Conservation (phyloP, 345 rosid genomes). For the Bruguiera gymnorhiza region DNA sequence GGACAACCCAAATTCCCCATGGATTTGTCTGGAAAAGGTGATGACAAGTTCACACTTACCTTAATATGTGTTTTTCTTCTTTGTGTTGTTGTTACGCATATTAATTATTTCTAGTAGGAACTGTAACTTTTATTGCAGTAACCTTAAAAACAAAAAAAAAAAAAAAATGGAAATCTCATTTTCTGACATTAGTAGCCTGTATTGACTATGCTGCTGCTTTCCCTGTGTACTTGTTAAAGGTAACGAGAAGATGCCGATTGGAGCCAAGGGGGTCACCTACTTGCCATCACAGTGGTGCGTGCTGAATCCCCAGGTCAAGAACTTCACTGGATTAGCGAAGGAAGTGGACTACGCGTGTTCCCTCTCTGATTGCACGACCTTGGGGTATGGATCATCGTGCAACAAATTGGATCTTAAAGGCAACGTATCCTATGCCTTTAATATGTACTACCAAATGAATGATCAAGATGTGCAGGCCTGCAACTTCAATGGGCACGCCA, state of each 20-base stretch:
- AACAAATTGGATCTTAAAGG: slow-evolving; percentile 19
- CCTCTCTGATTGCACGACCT: slow-evolving; percentile 51
- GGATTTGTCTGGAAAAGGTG: slow-evolving; percentile 60
- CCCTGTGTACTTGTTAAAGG: slow-evolving; percentile 17
- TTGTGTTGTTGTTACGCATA: too few relatives aligned
- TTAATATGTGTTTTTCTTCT: too few relatives aligned
- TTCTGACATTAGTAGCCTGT: too few relatives aligned
- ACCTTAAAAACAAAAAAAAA: too few relatives aligned
- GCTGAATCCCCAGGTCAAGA: slow-evolving; percentile 22
- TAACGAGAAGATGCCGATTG: slow-evolving; percentile 42
- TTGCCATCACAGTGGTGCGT: slow-evolving; percentile 61
- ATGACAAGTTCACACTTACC: background rate
- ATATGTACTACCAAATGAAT: slow-evolving; percentile 57
- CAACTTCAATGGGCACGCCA: slow-evolving; percentile 57
- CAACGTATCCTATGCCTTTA: slow-evolving; percentile 68
- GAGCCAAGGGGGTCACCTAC: slow-evolving; percentile 63
- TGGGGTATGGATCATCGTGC: slow-evolving; percentile 45
- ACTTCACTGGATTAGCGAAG: slow-evolving; percentile 6
- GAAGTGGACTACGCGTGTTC: slow-evolving; percentile 53
- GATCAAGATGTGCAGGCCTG: slow-evolving; percentile 61
- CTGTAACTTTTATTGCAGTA: too few relatives aligned
- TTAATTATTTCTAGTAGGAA: too few relatives aligned
- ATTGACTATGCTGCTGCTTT: too few relatives aligned
- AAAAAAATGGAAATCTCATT: too few relatives aligned
- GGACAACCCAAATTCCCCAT: slow-evolving; percentile 66